phyloP scores from a whole-genome alignment of 2,329 filamentous ascomycete genomes.

The Ophiocordyceps robertsii region DNA sequence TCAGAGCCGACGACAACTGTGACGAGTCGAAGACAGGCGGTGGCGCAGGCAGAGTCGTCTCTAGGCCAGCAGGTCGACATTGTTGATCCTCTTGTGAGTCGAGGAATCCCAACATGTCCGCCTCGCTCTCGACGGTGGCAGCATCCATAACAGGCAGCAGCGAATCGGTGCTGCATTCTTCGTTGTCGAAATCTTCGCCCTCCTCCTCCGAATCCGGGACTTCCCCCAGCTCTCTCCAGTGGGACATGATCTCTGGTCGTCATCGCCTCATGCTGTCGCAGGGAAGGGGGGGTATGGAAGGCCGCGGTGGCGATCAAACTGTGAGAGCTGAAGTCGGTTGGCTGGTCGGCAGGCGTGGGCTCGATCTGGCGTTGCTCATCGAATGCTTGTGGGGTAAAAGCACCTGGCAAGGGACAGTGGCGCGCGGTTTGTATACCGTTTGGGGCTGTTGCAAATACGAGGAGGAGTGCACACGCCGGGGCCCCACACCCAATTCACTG shows the following conservation, averaged over 20 bases:
- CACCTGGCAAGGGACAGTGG: no score
- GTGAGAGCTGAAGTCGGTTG: no score
- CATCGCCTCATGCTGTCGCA: conserved; percentile 12
- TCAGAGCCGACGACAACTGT: conserved; percentile 19
- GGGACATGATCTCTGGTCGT: conserved; percentile 22
- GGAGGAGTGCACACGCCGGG: no score
- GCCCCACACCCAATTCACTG: no score
- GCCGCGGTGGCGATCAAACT: no score
- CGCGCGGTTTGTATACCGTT: no score
- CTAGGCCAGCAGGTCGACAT: conserved; percentile 1
- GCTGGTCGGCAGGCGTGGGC: no score
- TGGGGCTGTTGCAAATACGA: no score
- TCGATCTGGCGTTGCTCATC: no score
- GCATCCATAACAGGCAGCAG: background rate
- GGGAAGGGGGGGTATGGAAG: background rate
- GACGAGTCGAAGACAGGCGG: conserved; percentile 13
- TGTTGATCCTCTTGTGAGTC: conserved; percentile 14
- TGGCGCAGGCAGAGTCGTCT: background rate
- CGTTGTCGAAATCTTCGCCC: conserved; percentile 25
- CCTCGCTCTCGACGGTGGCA: background rate
- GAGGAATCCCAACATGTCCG: conserved; percentile 23
- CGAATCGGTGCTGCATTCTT: conserved; percentile 8
- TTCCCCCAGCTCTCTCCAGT: conserved; percentile 36
- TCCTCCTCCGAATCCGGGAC: conserved; percentile 39
- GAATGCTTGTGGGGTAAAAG: no score